Evolutionary conservation across 495 filamentous ascomycete species (phyloP), one percentile per base, ranked within the genome.

Genomic region (Penicillium parvum): DNA sequence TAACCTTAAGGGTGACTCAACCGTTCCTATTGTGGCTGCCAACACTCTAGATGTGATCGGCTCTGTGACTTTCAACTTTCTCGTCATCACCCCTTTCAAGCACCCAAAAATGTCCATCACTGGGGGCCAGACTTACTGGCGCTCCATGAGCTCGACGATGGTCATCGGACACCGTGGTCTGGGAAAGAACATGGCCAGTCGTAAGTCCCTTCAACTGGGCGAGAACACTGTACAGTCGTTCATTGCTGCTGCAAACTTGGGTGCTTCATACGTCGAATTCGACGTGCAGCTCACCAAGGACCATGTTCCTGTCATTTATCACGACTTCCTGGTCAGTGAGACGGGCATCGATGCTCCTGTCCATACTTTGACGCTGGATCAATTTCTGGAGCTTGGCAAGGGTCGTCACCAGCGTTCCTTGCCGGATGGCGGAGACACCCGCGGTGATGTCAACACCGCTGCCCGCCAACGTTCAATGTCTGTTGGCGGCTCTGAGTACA

Each of bases 281-380:
- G 92, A 98, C 58, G 92, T 99, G 2, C 94, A 99, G 59, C 73
- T 99, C 34, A 99, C 94, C 12, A 99, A 99, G 57, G 94, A 99
- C 59, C 90, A 92, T 63, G 89, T 99, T 6, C 94, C 94, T 12
- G 90, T 99, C 53, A 95, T 99, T 53, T 99, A 99, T 62, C 94
- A 99, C 61, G 94, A 99, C 64, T 99, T 99, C 54, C 74, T 99
- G 11, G 92, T 99, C 62, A 95, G 89, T 59, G 94, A 99, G 66
- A 99, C 94, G 0, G 94, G 94, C 1, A 95, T 95, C 43, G 94
- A 99, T 63, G 94, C 91, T 0, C 94, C 94, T 0, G 90, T 99
- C 1, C 94, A 99, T 55, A 90, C 88, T 3, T 73, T 99, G 38
- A 97, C 91, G 0, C 70, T 97, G 3, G 91, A 98, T 48, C 94